Percentiles rank a stretch among this genome's conserved stretches.
These are phyloP conservation scores for Stramenopiles sp. DNA, from an alignment of 352 stramenopile species.

Conservation along the genomic window DNA sequence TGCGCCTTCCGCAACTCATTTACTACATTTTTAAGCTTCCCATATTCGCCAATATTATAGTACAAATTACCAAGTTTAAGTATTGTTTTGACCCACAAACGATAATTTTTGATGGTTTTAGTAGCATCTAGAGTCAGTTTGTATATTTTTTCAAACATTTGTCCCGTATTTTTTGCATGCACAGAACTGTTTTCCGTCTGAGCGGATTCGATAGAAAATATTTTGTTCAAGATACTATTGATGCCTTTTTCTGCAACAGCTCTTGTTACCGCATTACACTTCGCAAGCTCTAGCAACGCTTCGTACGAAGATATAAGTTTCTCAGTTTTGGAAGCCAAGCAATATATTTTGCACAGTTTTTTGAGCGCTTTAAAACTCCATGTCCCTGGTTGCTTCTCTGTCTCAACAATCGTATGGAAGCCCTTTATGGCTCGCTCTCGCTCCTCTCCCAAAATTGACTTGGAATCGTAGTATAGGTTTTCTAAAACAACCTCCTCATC, in stretches of 20 bases:
- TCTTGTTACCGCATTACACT: conserved; percentile 57
- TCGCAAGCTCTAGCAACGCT: conserved; percentile 61
- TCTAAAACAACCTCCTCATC: not conserved
- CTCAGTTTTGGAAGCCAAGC: conserved; percentile 42
- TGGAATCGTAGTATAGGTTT: not conserved
- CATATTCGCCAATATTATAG: conserved; percentile 52
- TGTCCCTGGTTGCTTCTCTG: not conserved
- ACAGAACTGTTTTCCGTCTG: not conserved
- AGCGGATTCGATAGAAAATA: conserved; percentile 52
- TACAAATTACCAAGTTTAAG: conserved; percentile 78
- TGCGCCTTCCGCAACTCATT: not conserved
- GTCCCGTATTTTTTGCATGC: conserved; percentile 44
- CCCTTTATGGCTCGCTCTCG: not conserved
- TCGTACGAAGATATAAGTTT: conserved; percentile 57
- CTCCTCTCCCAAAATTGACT: not conserved
- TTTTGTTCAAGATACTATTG: conserved; percentile 79
- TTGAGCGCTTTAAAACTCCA: conserved; percentile 86
- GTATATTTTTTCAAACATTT: conserved; percentile 25
- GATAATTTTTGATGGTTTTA: conserved; percentile 21
- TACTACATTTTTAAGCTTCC: conserved; percentile 40
- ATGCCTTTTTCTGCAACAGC: conserved; percentile 84
- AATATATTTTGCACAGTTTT: conserved; percentile 73
- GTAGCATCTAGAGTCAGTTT: not conserved
- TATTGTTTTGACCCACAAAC: conserved; percentile 86
- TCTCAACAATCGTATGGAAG: not conserved